These are phyloP conservation scores for Capniomyces stellatus DNA, from an alignment of 371 early-diverging fungal genomes.

Conservation along the genomic window DNA sequence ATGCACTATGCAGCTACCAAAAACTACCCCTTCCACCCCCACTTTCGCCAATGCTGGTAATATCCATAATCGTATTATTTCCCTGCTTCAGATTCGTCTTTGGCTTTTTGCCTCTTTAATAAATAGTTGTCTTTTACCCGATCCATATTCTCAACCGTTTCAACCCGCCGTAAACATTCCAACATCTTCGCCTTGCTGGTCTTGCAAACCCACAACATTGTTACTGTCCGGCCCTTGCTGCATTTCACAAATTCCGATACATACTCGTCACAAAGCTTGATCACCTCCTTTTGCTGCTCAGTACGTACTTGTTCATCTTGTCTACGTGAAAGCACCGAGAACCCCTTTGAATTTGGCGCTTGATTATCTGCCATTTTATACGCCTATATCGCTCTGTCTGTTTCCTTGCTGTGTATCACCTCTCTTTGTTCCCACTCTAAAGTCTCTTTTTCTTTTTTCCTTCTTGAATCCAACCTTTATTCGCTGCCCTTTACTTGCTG, in stretches of 20 bases:
- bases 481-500: neutral
- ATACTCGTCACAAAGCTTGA: conserved; percentile 1
- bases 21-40: no score
- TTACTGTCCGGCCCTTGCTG: neutral
- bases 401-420: conserved; percentile 1
- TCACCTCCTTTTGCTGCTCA: neutral
- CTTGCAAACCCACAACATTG: neutral
- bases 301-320: neutral
- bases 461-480: neutral
- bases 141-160: no score
- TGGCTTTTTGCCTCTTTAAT: no score
- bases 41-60: no score
- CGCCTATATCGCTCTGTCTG: conserved; percentile 2
- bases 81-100: no score
- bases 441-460: conserved; percentile 3
- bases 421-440: conserved; percentile 8
- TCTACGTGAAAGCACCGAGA: neutral
- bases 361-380: neutral
- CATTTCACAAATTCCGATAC: conserved; percentile 3
- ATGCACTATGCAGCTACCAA: no score
- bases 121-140: no score
- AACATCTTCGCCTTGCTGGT: neutral
- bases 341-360: conserved; percentile 2
- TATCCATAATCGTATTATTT: no score
- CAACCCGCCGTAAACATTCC: no score